Evolutionary conservation across 148 eudicot species (phyloP).

Genomic region (Spergularia bocconei): DNA sequence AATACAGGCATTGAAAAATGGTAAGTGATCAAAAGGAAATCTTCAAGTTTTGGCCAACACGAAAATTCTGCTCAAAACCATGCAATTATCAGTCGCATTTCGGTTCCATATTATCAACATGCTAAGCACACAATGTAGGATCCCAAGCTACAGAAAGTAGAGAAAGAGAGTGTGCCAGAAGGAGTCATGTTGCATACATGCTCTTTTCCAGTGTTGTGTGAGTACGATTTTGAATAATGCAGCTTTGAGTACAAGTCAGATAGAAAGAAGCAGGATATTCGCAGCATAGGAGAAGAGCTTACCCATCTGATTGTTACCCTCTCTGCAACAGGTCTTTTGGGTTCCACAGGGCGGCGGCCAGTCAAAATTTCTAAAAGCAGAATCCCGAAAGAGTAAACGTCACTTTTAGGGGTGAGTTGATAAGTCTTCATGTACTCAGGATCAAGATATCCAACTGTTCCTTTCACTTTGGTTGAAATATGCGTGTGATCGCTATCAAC

Average conservation of each 20-base stretch:
- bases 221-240: background rate
- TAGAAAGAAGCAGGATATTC: background rate
- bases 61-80: background rate
- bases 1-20: too few species aligned
- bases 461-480: slow-evolving; percentile 92
- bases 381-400: slow-evolving; percentile 92
- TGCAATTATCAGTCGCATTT: too few species aligned
- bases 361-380: slow-evolving; percentile 76
- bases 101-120: background rate
- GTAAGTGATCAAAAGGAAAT: too few species aligned
- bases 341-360: slow-evolving; percentile 91
- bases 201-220: background rate
- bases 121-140: background rate
- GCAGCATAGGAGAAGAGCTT: slow-evolving; percentile 21
- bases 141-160: background rate
- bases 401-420: slow-evolving; percentile 88
- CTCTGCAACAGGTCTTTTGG: slow-evolving; percentile 57
- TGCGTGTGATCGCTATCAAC: slow-evolving; percentile 68
- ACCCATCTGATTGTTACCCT: slow-evolving; percentile 89
- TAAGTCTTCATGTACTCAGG: slow-evolving; percentile 97
- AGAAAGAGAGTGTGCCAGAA: background rate
- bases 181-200: background rate
- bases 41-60: background rate
- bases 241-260: background rate
- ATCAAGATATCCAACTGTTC: slow-evolving; percentile 94